These are phyloP conservation scores for Closterium sp. DNA, from an alignment of 139 green algal genomes.

Conservation along the genomic window DNA sequence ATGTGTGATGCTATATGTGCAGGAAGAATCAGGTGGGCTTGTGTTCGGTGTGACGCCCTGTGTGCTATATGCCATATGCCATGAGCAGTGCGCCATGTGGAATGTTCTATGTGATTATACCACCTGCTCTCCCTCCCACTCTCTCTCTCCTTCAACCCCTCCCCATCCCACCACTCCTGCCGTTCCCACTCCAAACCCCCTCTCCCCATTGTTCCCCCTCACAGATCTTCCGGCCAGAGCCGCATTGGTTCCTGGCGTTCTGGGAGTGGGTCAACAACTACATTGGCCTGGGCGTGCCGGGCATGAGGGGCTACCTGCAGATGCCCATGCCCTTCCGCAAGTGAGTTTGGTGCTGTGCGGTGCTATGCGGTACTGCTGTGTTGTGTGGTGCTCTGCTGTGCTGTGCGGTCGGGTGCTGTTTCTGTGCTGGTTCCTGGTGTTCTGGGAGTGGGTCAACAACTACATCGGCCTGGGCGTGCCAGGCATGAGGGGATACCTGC, in stretches of 20 bases:
- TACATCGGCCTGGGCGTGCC: no score
- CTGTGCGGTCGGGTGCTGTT: no score
- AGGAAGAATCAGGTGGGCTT: background rate
- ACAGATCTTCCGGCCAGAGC: slow-evolving; percentile 38
- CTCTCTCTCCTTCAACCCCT: no score
- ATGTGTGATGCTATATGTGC: background rate
- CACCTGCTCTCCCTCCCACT: no score
- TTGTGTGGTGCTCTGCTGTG: background rate
- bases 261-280: slow-evolving; percentile 33
- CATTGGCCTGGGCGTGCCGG: slow-evolving; percentile 14
- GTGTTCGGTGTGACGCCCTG: background rate
- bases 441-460: no score
- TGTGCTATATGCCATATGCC: background rate
- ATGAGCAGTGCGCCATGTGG: no score
- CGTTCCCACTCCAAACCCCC: no score
- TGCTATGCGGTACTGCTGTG: background rate
- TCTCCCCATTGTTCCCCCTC: no score
- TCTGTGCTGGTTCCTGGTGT: no score
- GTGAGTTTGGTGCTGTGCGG: background rate
- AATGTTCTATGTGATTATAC: no score
- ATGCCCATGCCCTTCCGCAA: slow-evolving; percentile 29
- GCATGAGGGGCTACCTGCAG: slow-evolving; percentile 25
- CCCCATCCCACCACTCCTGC: no score
- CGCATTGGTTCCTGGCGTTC: slow-evolving; percentile 21
- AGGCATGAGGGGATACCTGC: no score